phyloP scores from a whole-genome alignment of 176 grass and related monocot genomes.

The Aechmea fasciata region DNA sequence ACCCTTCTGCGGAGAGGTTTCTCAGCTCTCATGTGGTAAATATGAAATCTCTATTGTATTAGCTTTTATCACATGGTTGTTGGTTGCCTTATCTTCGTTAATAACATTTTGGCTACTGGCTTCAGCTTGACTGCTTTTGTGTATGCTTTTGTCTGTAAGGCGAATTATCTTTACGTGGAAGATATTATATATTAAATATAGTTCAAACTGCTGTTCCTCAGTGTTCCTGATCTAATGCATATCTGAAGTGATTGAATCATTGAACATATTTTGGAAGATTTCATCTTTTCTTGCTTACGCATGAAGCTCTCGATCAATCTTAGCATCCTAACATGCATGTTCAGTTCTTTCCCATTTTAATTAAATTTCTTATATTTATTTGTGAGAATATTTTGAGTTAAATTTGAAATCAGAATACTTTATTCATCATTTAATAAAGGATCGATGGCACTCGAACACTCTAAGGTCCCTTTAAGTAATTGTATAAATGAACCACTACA shows the following conservation, averaged over 20 bases:
- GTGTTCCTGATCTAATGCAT: background rate
- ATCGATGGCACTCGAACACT: no score
- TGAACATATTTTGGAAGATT: background rate
- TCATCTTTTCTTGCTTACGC: no score
- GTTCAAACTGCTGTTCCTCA: background rate
- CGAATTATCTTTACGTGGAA: background rate
- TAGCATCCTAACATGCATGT: no score
- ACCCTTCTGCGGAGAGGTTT: slow-evolving; percentile 42
- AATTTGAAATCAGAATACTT: no score
- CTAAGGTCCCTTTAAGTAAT: no score
- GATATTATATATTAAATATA: background rate
- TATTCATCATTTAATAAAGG: no score
- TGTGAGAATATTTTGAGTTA: no score
- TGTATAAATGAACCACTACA: no score
- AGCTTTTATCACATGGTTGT: slow-evolving; percentile 66
- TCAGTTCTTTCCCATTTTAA: no score
- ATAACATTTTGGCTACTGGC: slow-evolving; percentile 80
- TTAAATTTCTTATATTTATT: no score
- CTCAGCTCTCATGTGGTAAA: slow-evolving; percentile 49
- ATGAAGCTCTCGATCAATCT: no score
- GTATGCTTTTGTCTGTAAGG: slow-evolving; percentile 18
- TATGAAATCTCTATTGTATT: slow-evolving; percentile 62
- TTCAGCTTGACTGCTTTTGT: slow-evolving; percentile 44
- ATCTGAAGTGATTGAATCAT: background rate
- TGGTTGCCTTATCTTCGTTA: slow-evolving; percentile 51